Evolutionary conservation across 208 protist species (phyloP).

Genomic region (Leptomonas seymouri): DNA sequence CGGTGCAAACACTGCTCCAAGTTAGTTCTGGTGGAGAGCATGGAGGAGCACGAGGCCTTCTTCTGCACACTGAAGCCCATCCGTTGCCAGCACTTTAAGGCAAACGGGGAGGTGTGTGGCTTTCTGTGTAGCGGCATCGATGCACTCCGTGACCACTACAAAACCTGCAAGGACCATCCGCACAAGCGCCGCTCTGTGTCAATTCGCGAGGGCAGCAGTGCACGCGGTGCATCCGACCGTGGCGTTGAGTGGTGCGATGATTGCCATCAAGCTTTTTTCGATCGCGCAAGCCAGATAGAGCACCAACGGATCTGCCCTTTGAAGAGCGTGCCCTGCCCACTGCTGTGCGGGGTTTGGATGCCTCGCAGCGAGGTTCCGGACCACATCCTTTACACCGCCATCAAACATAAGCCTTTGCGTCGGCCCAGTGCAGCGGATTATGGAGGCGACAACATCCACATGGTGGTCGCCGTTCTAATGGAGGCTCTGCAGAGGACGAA

Average conservation of each 20-base stretch:
- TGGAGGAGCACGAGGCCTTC: conserved; percentile 19
- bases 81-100: conserved; percentile 19
- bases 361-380: conserved; percentile 27
- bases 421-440: conserved; percentile 26
- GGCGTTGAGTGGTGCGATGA: conserved; percentile 9
- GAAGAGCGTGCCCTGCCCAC: conserved; percentile 35
- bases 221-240: neutral
- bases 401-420: conserved; percentile 26
- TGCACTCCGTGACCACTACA: conserved; percentile 13
- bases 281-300: conserved; percentile 11
- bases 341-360: conserved; percentile 35
- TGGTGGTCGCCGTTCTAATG: conserved; percentile 42
- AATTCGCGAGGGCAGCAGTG: conserved; percentile 10
- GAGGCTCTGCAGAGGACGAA: conserved; percentile 27
- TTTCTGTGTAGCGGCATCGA: conserved; percentile 18
- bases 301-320: conserved; percentile 29
- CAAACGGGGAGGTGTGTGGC: conserved; percentile 16
- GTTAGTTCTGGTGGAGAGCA: conserved; percentile 7
- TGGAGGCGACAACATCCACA: conserved; percentile 35
- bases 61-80: conserved; percentile 21
- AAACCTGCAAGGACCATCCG: conserved; percentile 23
- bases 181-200: conserved; percentile 17
- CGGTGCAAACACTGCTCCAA: conserved; percentile 28
- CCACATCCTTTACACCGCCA: conserved; percentile 32
- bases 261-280: conserved; percentile 18